Conservation (phyloP, 2,329 filamentous ascomycete genomes). For the Ophiostoma piceae region DNA sequence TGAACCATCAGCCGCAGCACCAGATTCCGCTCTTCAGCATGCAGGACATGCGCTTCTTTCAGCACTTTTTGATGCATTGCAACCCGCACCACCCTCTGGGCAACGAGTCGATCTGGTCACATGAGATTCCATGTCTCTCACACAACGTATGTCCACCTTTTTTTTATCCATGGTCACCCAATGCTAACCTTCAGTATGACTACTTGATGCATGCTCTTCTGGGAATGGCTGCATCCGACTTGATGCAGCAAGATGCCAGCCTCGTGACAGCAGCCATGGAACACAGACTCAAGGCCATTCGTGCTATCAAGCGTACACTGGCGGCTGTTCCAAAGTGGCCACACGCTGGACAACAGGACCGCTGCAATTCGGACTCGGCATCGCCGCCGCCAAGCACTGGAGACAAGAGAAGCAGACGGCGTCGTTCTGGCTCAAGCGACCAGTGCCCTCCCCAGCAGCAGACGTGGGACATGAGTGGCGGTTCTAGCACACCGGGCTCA, state of each 20-base stretch:
- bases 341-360: no score
- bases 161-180: not conserved
- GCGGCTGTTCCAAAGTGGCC: constrained; percentile 37
- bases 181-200: constrained; percentile 45
- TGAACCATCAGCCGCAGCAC: constrained; percentile 53
- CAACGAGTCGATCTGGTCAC: constrained; percentile 61
- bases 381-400: not conserved
- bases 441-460: not conserved
- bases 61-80: constrained; percentile 58
- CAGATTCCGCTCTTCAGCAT: constrained; percentile 55
- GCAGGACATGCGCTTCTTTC: constrained; percentile 64
- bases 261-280: constrained; percentile 55
- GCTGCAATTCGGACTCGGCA: not conserved
- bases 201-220: constrained; percentile 68
- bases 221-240: constrained; percentile 61
- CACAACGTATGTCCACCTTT: constrained; percentile 47
- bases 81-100: constrained; percentile 61
- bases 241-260: constrained; percentile 47
- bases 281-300: constrained; percentile 61
- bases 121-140: constrained; percentile 61
- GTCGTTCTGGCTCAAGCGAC: not conserved
- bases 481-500: not conserved
- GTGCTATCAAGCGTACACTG: constrained; percentile 54
- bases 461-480: not conserved
- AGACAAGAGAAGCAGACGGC: not conserved